These are phyloP conservation scores for Brasilioporus rufonigricans DNA, from an alignment of 768 basidiomycete species.

Conservation along the genomic window DNA sequence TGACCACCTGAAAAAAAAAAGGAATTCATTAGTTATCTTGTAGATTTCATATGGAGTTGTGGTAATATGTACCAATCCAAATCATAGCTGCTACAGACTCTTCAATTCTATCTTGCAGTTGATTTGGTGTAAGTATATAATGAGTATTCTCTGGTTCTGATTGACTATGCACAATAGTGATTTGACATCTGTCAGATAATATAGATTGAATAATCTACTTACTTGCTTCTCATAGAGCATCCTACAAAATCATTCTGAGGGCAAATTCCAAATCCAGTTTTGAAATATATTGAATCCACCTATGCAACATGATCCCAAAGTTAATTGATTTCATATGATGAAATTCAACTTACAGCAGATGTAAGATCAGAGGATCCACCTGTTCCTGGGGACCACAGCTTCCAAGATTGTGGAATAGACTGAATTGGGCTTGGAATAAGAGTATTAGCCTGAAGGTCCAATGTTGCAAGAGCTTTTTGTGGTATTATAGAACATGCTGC, in stretches of 20 bases:
- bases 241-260: too few relatives aligned
- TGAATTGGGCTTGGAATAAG: not conserved
- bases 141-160: not conserved
- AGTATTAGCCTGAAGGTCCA: constrained; percentile 1
- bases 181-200: not conserved
- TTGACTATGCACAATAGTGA: not conserved
- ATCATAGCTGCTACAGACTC: constrained; percentile 1
- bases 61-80: constrained; percentile 8
- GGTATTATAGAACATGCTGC: constrained; percentile 8
- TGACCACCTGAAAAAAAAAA: constrained; percentile 9
- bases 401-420: not conserved
- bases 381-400: constrained; percentile 2
- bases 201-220: too few relatives aligned
- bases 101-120: constrained; percentile 3
- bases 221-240: too few relatives aligned
- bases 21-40: too few relatives aligned
- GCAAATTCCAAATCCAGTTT: too few relatives aligned
- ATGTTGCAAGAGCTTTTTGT: not conserved
- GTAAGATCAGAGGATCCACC: not conserved
- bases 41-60: too few relatives aligned
- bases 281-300: too few relatives aligned
- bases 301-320: too few relatives aligned
- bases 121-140: not conserved
- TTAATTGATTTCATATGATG: too few relatives aligned
- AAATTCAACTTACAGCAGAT: not conserved